Evolutionary conservation across 2,329 filamentous ascomycete species (phyloP), one percentile per base, ranked within the genome.

Genomic region (Fusarium chlamydosporum): DNA sequence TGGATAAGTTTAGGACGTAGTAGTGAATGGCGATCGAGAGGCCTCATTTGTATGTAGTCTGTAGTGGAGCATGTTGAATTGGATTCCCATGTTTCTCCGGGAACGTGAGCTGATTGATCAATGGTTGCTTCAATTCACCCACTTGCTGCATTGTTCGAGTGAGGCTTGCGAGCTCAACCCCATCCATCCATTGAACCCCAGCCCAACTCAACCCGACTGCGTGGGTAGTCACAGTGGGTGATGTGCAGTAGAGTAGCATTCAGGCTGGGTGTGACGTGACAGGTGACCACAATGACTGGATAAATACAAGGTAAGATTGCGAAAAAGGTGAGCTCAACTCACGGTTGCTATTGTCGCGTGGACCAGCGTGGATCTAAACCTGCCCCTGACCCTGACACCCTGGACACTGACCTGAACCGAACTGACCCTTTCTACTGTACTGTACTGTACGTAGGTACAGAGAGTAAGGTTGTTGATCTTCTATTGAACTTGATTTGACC

Each of bases 271-370:
- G 47, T 50, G 47, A 50, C 47, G 47, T 50, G 47, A 50, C 33
- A 50, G 47, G 47, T 50, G 47, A 50, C 7, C 15, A 6, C 3
- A 9, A 7, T 12, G 38, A 41, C 38, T 23, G 41, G 26, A 29
- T 29, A 27, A 29, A 31, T 11, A 45, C 31, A 45, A 16, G 47
- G 47, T 38, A 38, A 50, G 47, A 50, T 50, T 50, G 47, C 37
- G 54, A 57, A 47, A 37, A 61, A 57, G 34, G 33, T n/a, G n/a
- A n/a, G n/a, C 54, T 48, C 43, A 60, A 47, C 18, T 37, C 42
- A 57, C 46, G 46, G 47, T 50, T 50, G 34, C 11, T 50, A 27
- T 50, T 38, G 33, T 50, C 47, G 47, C 23, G 47, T 50, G 23
- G 33, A 37, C 46, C 23, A 41, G 47, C 47, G 47, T 50, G 47